Evolutionary conservation across 768 basidiomycete genomes (phyloP), one percentile per base, ranked within the genome.

Genomic region (Tricholoma sp.): DNA sequence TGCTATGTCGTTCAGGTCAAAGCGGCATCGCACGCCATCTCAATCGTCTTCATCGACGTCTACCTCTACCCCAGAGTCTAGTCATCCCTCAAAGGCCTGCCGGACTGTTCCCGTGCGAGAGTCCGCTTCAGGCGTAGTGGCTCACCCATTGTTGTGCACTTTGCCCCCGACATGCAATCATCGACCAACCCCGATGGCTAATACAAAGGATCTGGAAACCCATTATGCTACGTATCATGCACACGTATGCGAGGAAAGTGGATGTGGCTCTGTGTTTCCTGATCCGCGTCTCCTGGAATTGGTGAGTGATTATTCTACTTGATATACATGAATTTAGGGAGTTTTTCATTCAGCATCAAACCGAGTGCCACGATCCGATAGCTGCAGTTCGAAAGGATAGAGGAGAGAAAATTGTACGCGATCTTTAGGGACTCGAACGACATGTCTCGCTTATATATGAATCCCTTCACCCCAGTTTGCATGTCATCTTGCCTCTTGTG

Each of bases 311-410:
- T 29, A 7, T 8, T 45, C 32, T 12, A 11, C 19, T 14, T 52
- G 24, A 27, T 27, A 11, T 41, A 14, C 5, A n/a, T 5, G 9
- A 16, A 45, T 54, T 32, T 43, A 27, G 18, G 19, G 43, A 32
- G 31, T 50, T 58, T 19, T 55, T 14, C 54, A 57, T 61, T 32
- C 63, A 89, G 88, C 89, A 91, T 71, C 84, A 88, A 67, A 88
- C 86, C 21, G 94, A 96, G 72, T 89, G 86, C 61, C 94, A 96
- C 61, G 91, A 96, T 71, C 88, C 92, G 4, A 72, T 95, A 27
- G 84, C 89, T n/a, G 84, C 81, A 11, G 73, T 92, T 37, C 78
- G 83, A 31, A 86, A 84, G 66, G 88, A 91, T 45, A 80, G 86
- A 43, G 92, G 93, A 21, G 88, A 93, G 65, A 93, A 90, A 72